These are phyloP conservation scores for Tricholoma terreum DNA, from an alignment of 768 basidiomycete species.

Conservation along the genomic window DNA sequence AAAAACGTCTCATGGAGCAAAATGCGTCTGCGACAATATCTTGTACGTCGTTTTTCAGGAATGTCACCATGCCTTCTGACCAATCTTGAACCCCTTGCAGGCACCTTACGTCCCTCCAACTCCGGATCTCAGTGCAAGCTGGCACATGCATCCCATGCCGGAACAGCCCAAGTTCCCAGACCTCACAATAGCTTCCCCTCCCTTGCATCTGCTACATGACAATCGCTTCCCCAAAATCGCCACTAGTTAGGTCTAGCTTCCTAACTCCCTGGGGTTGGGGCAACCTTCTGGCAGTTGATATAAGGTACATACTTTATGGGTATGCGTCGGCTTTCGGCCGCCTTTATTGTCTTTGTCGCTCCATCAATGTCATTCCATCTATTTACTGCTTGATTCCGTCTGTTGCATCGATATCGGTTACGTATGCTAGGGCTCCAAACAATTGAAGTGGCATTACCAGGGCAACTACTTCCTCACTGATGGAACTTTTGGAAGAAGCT, in stretches of 20 bases:
- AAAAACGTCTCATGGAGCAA: conserved; percentile 44
- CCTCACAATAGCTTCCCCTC: conserved; percentile 31
- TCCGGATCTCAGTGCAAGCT: conserved; percentile 22
- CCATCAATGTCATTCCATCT: too few relatives aligned
- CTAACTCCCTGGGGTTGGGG: not conserved
- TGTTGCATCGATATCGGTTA: not conserved
- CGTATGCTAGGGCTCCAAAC: not conserved
- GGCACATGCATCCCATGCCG: conserved; percentile 39
- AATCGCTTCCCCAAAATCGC: conserved; percentile 27
- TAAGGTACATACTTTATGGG: not conserved
- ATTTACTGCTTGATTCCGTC: too few relatives aligned
- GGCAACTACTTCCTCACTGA: not conserved
- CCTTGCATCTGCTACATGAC: conserved; percentile 34
- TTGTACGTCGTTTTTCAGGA: conserved; percentile 33
- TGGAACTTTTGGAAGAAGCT: not conserved
- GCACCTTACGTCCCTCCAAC: conserved; percentile 39
- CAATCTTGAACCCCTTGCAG: conserved; percentile 21
- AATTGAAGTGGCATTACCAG: not conserved
- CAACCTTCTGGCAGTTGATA: not conserved
- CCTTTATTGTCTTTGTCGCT: too few relatives aligned
- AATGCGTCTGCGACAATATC: conserved; percentile 39
- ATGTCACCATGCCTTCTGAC: not conserved
- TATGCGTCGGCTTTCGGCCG: too few relatives aligned
- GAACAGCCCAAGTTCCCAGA: conserved; percentile 35
- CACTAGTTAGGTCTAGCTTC: not conserved